These are phyloP conservation scores for Candida tetrigidarum DNA, from an alignment of 1,139 yeast genomes.

Conservation along the genomic window DNA sequence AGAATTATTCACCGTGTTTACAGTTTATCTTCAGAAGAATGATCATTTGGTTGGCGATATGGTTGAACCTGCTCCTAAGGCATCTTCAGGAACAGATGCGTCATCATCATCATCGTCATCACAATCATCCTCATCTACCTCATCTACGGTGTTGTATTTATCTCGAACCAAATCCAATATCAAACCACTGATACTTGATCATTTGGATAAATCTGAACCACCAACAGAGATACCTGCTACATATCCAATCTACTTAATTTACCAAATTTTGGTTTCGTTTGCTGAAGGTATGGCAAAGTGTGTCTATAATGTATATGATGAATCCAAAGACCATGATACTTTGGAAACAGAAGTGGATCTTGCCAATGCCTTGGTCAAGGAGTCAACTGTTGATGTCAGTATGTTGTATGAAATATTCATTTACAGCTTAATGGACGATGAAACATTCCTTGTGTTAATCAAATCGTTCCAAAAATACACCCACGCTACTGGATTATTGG, in stretches of 20 bases:
- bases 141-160: constrained; percentile 20
- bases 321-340: constrained; percentile 24
- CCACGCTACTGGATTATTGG: constrained; percentile 81
- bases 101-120: not conserved
- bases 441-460: constrained; percentile 62
- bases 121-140: no score
- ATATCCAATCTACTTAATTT: constrained; percentile 63
- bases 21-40: constrained; percentile 31
- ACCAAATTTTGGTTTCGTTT: constrained; percentile 55
- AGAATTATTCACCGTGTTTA: constrained; percentile 58
- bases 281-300: constrained; percentile 72
- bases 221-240: constrained; percentile 62
- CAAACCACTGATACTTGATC: constrained; percentile 66
- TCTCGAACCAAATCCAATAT: constrained; percentile 35
- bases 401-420: constrained; percentile 55
- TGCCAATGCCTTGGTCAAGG: constrained; percentile 42
- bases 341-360: constrained; percentile 43
- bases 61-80: constrained; percentile 26
- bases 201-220: constrained; percentile 77
- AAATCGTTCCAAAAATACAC: constrained; percentile 79
- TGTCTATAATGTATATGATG: constrained; percentile 47
- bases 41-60: constrained; percentile 39
- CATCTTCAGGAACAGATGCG: not conserved
- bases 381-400: constrained; percentile 51
- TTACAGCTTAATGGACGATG: constrained; percentile 70